Evolutionary conservation across 306 rosid genomes (phyloP).

Genomic region (apple (Malus domestica)): DNA sequence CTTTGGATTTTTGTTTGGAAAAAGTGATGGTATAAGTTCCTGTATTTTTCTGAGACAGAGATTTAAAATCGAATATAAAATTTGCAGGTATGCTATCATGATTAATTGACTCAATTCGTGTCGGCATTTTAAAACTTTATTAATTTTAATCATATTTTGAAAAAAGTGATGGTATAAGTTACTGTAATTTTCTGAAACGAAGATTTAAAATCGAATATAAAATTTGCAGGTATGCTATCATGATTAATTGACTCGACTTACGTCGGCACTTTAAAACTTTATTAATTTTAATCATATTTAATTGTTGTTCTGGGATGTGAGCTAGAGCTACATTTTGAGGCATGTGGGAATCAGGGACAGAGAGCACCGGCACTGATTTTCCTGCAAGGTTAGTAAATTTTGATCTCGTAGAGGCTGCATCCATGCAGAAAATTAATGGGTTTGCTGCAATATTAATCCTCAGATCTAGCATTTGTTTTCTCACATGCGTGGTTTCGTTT

Average conservation of each 20-base stretch:
- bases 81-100: too few species aligned
- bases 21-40: too few species aligned
- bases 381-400: background rate
- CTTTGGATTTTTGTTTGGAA: background rate
- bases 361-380: slow-evolving; percentile 13
- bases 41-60: too few species aligned
- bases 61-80: too few species aligned
- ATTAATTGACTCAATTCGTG: too few species aligned
- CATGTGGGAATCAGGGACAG: slow-evolving; percentile 6
- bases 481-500: slow-evolving; percentile 6
- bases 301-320: background rate
- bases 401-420: background rate
- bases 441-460: background rate
- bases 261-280: background rate
- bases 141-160: background rate
- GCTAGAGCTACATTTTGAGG: background rate
- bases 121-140: background rate
- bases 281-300: background rate
- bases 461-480: background rate
- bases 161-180: too few species aligned
- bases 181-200: too few species aligned
- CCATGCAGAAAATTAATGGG: slow-evolving; percentile 3
- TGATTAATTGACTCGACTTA: too few species aligned
- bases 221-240: too few species aligned
- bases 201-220: too few species aligned